phyloP scores from a whole-genome alignment of 164 flowering plant species.

The Macadamia integrifolia region DNA sequence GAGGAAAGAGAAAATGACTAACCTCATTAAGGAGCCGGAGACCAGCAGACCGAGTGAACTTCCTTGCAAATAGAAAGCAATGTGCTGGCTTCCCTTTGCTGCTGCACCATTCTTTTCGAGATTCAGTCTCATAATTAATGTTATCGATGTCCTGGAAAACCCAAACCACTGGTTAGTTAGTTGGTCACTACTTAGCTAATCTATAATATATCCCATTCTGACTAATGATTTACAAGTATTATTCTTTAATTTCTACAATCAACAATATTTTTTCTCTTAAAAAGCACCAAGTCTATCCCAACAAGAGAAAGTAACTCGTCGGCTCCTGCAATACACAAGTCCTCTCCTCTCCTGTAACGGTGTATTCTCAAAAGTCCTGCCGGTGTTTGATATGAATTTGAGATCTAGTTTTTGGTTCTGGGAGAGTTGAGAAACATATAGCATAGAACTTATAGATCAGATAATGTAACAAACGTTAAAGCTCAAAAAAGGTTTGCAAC shows the following conservation, averaged over 20 bases:
- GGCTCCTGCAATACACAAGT: not conserved
- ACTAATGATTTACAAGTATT: no score
- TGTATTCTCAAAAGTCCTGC: no score
- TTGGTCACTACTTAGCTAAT: no score
- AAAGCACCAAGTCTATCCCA: no score
- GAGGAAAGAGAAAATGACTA: not conserved
- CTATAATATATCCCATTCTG: no score
- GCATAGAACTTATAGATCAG: not conserved
- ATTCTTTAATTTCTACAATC: no score
- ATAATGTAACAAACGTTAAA: not conserved
- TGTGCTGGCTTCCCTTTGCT: not conserved
- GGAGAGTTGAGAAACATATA: no score
- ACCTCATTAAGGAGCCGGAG: constrained; percentile 69
- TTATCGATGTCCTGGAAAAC: not conserved
- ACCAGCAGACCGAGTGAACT: constrained; percentile 88
- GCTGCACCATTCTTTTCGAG: constrained; percentile 58
- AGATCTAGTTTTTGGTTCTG: no score
- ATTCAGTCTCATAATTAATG: not conserved
- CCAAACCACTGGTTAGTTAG: no score
- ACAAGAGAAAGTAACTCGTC: no score
- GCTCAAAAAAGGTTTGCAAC: not conserved
- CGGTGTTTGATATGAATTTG: no score
- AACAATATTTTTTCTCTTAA: constrained; percentile 8
- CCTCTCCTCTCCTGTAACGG: no score
- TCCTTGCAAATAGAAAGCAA: constrained; percentile 92